phyloP scores from a whole-genome alignment of 768 basidiomycete genomes.

The Russula emetica region DNA sequence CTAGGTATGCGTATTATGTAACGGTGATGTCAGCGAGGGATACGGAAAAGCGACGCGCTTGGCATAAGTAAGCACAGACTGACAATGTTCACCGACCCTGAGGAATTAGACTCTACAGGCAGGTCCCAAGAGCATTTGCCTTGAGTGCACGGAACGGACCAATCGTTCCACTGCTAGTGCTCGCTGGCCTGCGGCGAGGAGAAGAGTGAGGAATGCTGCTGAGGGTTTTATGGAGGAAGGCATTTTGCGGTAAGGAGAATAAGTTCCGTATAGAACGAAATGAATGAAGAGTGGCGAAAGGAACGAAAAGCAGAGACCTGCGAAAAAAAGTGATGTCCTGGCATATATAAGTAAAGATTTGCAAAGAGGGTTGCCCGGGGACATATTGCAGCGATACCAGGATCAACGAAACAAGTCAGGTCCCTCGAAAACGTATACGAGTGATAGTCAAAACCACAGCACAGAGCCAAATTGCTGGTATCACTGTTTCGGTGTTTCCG shows the following conservation, averaged over 20 bases:
- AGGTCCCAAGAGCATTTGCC: conserved; percentile 19
- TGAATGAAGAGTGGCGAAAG: too few species aligned
- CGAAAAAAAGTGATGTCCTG: too few species aligned
- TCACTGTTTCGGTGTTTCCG: too few species aligned
- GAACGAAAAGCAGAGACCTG: too few species aligned
- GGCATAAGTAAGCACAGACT: conserved; percentile 4
- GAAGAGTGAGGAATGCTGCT: background rate
- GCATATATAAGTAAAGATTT: background rate
- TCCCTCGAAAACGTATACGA: background rate
- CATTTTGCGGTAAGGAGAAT: background rate
- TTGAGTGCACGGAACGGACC: conserved; percentile 11
- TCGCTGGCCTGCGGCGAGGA: background rate
- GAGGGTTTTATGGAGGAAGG: background rate
- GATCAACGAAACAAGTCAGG: too few species aligned
- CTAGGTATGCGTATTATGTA: background rate
- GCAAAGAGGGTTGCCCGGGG: background rate
- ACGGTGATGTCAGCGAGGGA: background rate
- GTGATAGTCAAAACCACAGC: background rate
- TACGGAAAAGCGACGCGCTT: background rate
- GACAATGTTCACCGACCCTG: conserved; percentile 12
- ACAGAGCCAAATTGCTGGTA: background rate
- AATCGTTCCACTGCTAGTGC: conserved; percentile 17
- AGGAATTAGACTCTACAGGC: background rate
- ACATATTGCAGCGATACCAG: too few species aligned
- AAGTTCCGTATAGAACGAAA: too few species aligned